Evolutionary conservation across 1,284 basidiomycete species (phyloP).

Genomic region (Tilletia walkeri): DNA sequence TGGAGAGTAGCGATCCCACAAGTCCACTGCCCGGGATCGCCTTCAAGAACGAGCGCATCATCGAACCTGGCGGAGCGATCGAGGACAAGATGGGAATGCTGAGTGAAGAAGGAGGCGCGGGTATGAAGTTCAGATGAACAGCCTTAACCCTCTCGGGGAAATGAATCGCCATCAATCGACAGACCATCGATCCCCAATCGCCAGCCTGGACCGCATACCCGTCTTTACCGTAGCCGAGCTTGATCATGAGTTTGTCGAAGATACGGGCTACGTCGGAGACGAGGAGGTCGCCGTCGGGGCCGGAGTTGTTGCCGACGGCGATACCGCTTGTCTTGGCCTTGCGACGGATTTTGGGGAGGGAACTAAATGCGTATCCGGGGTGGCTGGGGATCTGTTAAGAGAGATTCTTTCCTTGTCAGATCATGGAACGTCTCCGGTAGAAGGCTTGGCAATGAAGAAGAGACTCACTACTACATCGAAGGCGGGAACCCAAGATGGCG

Average conservation of each 20-base stretch:
- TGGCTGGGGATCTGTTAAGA: slow-evolving; percentile 35
- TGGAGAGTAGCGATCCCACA: slow-evolving; percentile 12
- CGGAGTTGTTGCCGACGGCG: background rate
- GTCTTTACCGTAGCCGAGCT: slow-evolving; percentile 30
- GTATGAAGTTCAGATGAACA: slow-evolving; percentile 42
- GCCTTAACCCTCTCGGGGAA: slow-evolving; percentile 31
- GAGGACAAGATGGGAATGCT: slow-evolving; percentile 26
- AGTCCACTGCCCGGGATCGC: slow-evolving; percentile 10
- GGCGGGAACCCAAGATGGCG: slow-evolving; percentile 21
- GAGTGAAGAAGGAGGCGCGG: slow-evolving; percentile 31
- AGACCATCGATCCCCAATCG: slow-evolving; percentile 39
- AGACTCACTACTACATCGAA: slow-evolving; percentile 49
- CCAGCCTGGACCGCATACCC: slow-evolving; percentile 43
- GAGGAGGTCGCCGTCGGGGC: slow-evolving; percentile 35
- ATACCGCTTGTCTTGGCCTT: background rate
- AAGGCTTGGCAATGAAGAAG: too few species aligned
- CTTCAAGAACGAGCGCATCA: background rate
- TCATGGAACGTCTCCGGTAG: too few species aligned
- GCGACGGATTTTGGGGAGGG: slow-evolving; percentile 16
- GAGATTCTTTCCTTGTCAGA: too few species aligned
- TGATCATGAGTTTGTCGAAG: slow-evolving; percentile 41
- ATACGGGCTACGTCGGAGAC: slow-evolving; percentile 39
- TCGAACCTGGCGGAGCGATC: background rate
- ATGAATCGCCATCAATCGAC: slow-evolving; percentile 30
- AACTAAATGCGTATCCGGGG: slow-evolving; percentile 48